These are phyloP conservation scores for Diatrype stigma DNA, from an alignment of 2,329 filamentous ascomycete species.

Conservation along the genomic window DNA sequence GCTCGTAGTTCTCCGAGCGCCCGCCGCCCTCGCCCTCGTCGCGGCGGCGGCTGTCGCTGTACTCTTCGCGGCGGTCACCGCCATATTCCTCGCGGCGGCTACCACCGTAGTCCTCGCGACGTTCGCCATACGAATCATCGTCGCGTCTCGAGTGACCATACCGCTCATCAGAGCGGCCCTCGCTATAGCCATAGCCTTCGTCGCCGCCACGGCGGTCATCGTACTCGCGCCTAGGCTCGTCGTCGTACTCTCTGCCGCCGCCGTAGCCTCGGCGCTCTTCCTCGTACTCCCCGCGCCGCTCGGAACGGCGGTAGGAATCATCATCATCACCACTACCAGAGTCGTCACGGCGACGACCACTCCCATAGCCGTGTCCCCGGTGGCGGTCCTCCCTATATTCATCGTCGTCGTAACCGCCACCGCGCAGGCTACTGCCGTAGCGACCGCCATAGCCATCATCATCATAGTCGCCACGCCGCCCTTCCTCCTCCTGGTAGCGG, in stretches of 20 bases:
- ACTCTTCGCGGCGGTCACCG: constrained; percentile 2
- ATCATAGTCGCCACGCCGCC: constrained; percentile 17
- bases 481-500: constrained; percentile 22
- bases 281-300: background rate
- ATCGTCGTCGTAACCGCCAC: background rate
- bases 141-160: no score
- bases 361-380: background rate
- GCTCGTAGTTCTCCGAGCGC: constrained; percentile 47
- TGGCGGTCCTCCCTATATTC: background rate
- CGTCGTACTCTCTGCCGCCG: background rate
- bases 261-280: no score
- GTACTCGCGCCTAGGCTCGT: background rate
- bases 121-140: background rate
- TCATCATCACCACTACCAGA: background rate
- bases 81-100: constrained; percentile 8
- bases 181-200: background rate
- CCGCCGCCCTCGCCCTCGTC: constrained; percentile 44
- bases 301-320: background rate
- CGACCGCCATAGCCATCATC: constrained; percentile 11
- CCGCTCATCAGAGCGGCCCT: background rate
- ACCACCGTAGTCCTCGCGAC: constrained; percentile 22
- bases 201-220: background rate
- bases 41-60: constrained; percentile 7
- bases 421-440: background rate
- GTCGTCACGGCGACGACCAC: background rate